Evolutionary conservation across 2,329 filamentous ascomycete genomes (phyloP).

Genomic region (Cladophialophora exuberans): DNA sequence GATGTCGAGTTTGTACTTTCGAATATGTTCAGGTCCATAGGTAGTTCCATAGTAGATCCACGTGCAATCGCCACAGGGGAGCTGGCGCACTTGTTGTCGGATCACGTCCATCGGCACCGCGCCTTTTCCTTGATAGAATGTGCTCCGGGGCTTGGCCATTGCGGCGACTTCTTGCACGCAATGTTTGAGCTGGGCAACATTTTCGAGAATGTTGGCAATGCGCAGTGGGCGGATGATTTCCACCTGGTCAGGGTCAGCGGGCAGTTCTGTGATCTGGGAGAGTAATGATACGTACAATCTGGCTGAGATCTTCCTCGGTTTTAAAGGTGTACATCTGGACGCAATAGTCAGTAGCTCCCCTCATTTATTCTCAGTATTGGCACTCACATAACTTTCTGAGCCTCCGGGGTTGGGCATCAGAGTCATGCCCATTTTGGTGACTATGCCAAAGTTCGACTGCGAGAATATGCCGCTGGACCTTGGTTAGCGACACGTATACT

Average conservation of each 20-base stretch:
- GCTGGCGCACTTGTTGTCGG: too few species aligned
- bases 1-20: conserved; percentile 41
- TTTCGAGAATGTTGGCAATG: conserved; percentile 49
- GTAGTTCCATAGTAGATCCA: conserved; percentile 58
- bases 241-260: conserved; percentile 51
- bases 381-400: conserved; percentile 49
- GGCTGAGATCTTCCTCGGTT: too few species aligned
- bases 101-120: conserved; percentile 48
- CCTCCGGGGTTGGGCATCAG: conserved; percentile 54
- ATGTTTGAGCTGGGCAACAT: conserved; percentile 52
- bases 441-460: conserved; percentile 51
- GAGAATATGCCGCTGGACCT: conserved; percentile 54
- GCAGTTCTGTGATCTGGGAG: too few species aligned
- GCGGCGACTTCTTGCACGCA: conserved; percentile 51
- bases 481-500: too few species aligned
- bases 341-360: too few species aligned
- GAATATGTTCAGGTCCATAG: conserved; percentile 41
- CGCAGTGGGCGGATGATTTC: conserved; percentile 44
- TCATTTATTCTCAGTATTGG: conserved; percentile 53
- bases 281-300: too few species aligned
- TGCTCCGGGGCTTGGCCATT: too few species aligned
- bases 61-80: too few species aligned
- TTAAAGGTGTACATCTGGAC: too few species aligned
- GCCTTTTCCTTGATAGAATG: too few species aligned
- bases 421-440: conserved; percentile 1